These are phyloP conservation scores for Fagopyrum tataricum DNA, from an alignment of 148 eudicot genomes.

Conservation along the genomic window DNA sequence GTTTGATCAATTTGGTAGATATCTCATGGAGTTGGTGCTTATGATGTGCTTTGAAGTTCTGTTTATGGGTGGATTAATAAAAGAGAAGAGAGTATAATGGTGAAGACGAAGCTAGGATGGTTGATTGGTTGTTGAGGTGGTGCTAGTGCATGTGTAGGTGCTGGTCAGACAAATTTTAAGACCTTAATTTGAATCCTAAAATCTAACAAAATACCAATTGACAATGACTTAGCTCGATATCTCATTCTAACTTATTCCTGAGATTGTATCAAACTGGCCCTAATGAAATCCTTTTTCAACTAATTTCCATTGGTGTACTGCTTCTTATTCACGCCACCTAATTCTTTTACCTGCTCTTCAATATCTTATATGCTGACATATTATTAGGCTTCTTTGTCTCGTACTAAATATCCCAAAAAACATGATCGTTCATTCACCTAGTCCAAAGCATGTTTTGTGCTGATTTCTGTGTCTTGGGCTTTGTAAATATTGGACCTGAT, in stretches of 20 bases:
- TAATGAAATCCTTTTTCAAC: not conserved
- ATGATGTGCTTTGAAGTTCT: not conserved
- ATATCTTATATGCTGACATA: not conserved
- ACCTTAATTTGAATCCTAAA: not conserved
- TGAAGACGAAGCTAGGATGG: too few relatives aligned
- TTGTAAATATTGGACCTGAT: not conserved
- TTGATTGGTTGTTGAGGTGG: too few relatives aligned
- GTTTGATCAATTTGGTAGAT: not conserved
- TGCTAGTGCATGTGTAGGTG: not conserved
- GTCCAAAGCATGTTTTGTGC: not conserved
- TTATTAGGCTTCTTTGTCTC: not conserved
- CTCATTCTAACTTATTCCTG: too few relatives aligned
- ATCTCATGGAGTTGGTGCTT: not conserved
- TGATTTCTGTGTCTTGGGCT: not conserved
- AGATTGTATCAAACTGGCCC: not conserved
- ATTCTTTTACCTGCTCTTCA: not conserved
- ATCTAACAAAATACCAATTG: not conserved
- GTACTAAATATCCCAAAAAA: not conserved
- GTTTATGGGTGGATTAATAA: not conserved
- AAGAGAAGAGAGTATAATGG: not conserved
- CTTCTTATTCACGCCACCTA: not conserved
- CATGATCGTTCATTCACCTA: not conserved
- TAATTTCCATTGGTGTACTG: not conserved
- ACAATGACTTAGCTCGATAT: too few relatives aligned
- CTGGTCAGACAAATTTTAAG: not conserved